These are phyloP conservation scores for Geotrichum reessii DNA, from an alignment of 1,139 yeast genomes.

Conservation along the genomic window DNA sequence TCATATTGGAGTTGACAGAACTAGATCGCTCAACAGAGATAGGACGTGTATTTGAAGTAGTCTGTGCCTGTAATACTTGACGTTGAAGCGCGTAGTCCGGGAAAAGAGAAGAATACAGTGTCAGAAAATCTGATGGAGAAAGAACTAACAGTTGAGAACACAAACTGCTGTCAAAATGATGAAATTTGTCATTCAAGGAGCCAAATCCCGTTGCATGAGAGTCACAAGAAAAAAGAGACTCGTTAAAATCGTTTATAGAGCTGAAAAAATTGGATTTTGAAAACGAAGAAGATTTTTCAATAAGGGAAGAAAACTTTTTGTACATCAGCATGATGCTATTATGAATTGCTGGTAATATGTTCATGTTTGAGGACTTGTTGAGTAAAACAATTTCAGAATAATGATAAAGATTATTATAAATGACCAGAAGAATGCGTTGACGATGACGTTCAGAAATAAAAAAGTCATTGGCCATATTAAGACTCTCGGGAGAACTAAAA, in stretches of 20 bases:
- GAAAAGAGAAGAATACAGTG: constrained; percentile 30
- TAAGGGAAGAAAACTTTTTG: constrained; percentile 3
- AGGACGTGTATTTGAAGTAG: constrained; percentile 10
- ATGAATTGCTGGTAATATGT: constrained; percentile 10
- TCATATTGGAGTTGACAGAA: constrained; percentile 1
- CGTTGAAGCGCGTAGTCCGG: constrained; percentile 24
- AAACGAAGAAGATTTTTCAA: background rate
- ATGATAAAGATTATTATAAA: constrained; percentile 21
- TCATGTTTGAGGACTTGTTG: constrained; percentile 1
- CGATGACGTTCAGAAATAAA: constrained; percentile 28
- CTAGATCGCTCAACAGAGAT: constrained; percentile 12
- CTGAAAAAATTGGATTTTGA: background rate
- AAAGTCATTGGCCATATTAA: constrained; percentile 27
- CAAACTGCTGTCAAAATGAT: constrained; percentile 2
- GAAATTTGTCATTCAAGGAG: background rate
- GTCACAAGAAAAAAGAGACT: background rate
- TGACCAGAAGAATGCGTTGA: constrained; percentile 24
- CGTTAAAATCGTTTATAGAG: background rate
- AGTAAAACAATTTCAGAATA: constrained; percentile 14
- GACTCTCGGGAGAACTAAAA: constrained; percentile 27
- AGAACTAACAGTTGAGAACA: constrained; percentile 32
- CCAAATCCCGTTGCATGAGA: background rate
- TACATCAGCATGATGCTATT: constrained; percentile 1
- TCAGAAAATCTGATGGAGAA: constrained; percentile 33
- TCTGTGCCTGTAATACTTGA: constrained; percentile 2